Base-by-base conservation (phyloP, 2,329 filamentous ascomycete species). In the Cladosporium halotolerans region DNA sequence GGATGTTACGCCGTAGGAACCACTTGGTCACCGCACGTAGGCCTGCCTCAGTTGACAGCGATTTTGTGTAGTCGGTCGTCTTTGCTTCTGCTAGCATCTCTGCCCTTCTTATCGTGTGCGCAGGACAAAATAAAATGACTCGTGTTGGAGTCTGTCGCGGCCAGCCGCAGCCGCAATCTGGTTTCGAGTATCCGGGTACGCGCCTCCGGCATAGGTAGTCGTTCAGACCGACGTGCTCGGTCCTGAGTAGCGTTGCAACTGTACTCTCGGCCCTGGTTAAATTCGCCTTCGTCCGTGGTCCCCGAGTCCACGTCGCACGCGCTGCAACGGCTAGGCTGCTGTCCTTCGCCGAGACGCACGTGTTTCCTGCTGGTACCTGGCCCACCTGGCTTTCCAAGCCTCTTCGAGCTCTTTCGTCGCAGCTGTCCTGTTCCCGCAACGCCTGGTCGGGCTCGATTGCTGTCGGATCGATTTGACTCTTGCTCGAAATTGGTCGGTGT, bases 11-110 rank as follows among this genome's bases (percentile, higher is more conserved):
- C 14, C 34, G 14, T 7, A 46, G 14, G 32, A 46, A 19, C 31
- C 31, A 46, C 8, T 18, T 36, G 8, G 44, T 36, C 14, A 46
- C n/a, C 44, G 14, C 44, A 46, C 14, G 44, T 13, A 46, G 18
- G 31, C 44, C 32, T 5, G 14, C 44, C 32, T 18, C 44, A 3
- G 32, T 13, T 9, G 44, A 46, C 8, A 36, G 9, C n/a, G 36
- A n/a, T 14, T 36, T 46, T 5, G 32, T 46, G 9, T 18, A 36
- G 44, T 46, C 44, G 3, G 31, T 46, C 44, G 32, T 38, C 31
- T 46, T 46, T 19, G 31, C 44, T 14, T 46, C 32, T 46, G 32
- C n/a, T 14, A 46, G 44, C 44, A 36, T 46, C 31, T 36, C 33
- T 36, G 9, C 9, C 33, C n/a, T 4, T 16, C 16, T 2, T 16